phyloP scores from a whole-genome alignment of 352 stramenopile genomes.

The Stramenopiles sp. region DNA sequence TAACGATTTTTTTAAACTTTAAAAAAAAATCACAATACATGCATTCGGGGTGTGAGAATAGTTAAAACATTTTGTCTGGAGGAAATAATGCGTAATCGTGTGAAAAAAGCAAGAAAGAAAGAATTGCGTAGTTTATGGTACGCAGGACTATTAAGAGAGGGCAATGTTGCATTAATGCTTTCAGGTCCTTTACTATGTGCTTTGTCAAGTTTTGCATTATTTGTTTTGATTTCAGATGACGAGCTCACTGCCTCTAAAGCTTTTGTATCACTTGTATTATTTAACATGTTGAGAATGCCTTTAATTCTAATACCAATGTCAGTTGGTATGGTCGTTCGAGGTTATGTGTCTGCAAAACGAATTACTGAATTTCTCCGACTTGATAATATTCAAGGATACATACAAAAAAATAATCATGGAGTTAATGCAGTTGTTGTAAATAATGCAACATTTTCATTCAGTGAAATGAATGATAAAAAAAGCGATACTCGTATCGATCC shows the following conservation, averaged over 20 bases:
- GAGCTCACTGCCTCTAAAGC: constrained; percentile 48
- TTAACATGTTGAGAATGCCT: constrained; percentile 85
- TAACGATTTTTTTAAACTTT: too few relatives aligned
- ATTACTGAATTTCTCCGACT: constrained; percentile 20
- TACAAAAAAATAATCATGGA: neutral
- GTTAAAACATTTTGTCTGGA: constrained; percentile 90
- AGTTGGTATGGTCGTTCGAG: constrained; percentile 67
- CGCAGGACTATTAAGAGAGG: constrained; percentile 18
- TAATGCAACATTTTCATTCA: too few relatives aligned
- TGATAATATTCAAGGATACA: too few relatives aligned
- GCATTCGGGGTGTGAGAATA: too few relatives aligned
- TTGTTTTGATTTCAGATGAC: constrained; percentile 29
- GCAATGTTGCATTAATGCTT: constrained; percentile 21
- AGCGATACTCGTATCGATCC: constrained; percentile 1
- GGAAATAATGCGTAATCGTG: constrained; percentile 25
- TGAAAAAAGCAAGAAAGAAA: constrained; percentile 23
- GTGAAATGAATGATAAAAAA: neutral
- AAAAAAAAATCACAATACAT: too few relatives aligned
- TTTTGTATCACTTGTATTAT: constrained; percentile 63
- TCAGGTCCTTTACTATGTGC: constrained; percentile 58
- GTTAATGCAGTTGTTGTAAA: neutral
- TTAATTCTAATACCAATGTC: constrained; percentile 75
- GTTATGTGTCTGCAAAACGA: constrained; percentile 24
- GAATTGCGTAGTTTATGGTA: constrained; percentile 34
- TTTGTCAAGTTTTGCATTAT: constrained; percentile 41